phyloP scores from a whole-genome alignment of 225 moss, liverwort and hornwort genomes.

The Takakia lepidozioides region DNA sequence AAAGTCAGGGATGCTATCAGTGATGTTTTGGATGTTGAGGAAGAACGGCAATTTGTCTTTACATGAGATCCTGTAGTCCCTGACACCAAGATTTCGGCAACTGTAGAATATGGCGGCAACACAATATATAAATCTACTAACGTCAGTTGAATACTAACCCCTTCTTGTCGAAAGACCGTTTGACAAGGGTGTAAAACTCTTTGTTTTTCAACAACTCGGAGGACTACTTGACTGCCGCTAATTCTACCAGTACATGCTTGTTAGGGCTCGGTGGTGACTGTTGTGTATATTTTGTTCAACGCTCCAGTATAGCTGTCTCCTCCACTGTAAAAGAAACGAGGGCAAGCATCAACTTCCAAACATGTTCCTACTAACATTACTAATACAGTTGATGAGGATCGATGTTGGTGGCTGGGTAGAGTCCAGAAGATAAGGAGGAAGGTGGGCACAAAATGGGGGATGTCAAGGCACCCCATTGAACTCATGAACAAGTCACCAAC shows the following conservation, averaged over 20 bases:
- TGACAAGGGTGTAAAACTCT: neutral
- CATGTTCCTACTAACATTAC: neutral
- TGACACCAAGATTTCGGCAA: neutral
- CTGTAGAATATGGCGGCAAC: neutral
- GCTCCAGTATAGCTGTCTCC: neutral
- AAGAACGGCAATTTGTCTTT: too few relatives aligned
- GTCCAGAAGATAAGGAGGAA: neutral
- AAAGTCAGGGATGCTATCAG: neutral
- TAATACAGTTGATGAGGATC: neutral
- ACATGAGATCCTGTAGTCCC: neutral
- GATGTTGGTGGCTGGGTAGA: slow-evolving; percentile 1
- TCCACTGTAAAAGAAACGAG: too few relatives aligned
- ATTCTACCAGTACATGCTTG: neutral
- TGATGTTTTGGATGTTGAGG: neutral
- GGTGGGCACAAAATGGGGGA: slow-evolving; percentile 1
- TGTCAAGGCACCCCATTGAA: slow-evolving; percentile 1
- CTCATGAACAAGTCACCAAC: neutral
- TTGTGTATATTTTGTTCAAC: neutral
- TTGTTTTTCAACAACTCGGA: slow-evolving; percentile 1
- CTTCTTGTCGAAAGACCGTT: slow-evolving; percentile 1
- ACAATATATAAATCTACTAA: neutral
- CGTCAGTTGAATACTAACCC: slow-evolving; percentile 1
- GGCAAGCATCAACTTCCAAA: neutral
- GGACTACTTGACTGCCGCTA: neutral
- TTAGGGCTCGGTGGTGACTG: neutral